Evolutionary conservation across 352 stramenopile genomes (phyloP), one percentile per base, ranked within the genome.

Genomic region (Blastocystis sp.): DNA sequence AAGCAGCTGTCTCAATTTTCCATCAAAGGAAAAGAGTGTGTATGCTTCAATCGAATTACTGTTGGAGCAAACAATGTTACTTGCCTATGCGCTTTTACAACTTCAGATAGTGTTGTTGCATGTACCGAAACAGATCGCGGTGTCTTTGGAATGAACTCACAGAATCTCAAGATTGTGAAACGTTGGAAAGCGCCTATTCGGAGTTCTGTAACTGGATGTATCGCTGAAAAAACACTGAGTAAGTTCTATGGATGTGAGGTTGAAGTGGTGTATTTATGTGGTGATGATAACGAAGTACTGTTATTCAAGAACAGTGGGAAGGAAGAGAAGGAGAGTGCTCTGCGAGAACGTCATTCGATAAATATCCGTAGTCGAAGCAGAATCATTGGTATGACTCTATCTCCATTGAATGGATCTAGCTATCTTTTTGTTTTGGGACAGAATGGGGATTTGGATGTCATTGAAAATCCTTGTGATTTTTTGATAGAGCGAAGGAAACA

Each of bases 301-400:
- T 52, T 66, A 35, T 66, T 65, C 46, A 83, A 83, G 14, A 42
- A 19, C 3, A 66, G 71, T 27, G 71, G 51, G 29, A 83, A 66
- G 49, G 71, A 83, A 39, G 71, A 83, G 51, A 78, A 78, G 19
- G 71, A 83, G 14, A 37, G 21, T 19, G 35, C 71, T 16, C 46
- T 83, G 27, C 42, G 27, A 46, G 71, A 83, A 42, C 32, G 71
- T 21, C 71, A 83, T 37, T 66, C 71, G 21, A 32, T 83, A 16
- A 83, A 83, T 29, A 29, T 83, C 2, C 49, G 71, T 29, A 83
- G 71, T 83, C 71, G 71, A 21, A 83, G 71, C n/a, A 52, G 71
- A 27, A 27, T 83, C 1, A 66, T 83, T 32, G 63, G 63, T 12
- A 14, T 74, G 11, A 54, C 29, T 32, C 32, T 74, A 7, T 21